Evolutionary conservation across 1,139 yeast genomes (phyloP), one percentile per base, ranked within the genome.

Genomic region (Saccharomyces pastorianus): DNA sequence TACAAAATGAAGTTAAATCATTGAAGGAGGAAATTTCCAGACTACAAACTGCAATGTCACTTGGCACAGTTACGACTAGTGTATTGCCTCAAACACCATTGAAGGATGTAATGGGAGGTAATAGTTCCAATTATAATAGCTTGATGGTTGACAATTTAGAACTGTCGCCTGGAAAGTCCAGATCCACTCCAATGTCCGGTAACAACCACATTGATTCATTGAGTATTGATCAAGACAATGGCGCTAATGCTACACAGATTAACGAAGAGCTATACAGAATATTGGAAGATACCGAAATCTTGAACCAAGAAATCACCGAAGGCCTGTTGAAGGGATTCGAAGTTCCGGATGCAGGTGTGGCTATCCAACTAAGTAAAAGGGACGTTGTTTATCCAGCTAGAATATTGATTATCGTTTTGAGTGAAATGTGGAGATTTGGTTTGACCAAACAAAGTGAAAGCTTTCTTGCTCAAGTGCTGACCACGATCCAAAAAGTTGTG

Each of bases 401-500:
- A 75, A 88, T 93, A 59, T 85, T 93, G 64, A 91, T 93, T 63
- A 86, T 95, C 60, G 86, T 93, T 48, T 79, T 93, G 58, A 85
- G 96, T 64, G 99, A 95, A 71, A 90, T 93, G 99, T 93, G 99
- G 99, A 82, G 98, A 72, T 78, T 91, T 56, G 98, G 99, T 2
- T 80, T 90, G 64, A 90, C 96, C 42, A 85, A 87, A 63, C 96
- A 91, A 71, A 84, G 95, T 65, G 99, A 93, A 74, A 85, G 84
- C 56, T 88, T 93, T 70, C 75, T 93, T 60, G 97, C 97, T 53
- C 95, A 88, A 70, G 95, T 89, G 4, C 79, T 93, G 71, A 84
- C 90, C 48, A 86, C 89, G 2, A 90, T 93, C 61, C 99, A 93
- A 74, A 84, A 81, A 53, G 83, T 84, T 61, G 91, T 86, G 20